phyloP scores from a whole-genome alignment of 148 eudicot species.

The Silene conica region DNA sequence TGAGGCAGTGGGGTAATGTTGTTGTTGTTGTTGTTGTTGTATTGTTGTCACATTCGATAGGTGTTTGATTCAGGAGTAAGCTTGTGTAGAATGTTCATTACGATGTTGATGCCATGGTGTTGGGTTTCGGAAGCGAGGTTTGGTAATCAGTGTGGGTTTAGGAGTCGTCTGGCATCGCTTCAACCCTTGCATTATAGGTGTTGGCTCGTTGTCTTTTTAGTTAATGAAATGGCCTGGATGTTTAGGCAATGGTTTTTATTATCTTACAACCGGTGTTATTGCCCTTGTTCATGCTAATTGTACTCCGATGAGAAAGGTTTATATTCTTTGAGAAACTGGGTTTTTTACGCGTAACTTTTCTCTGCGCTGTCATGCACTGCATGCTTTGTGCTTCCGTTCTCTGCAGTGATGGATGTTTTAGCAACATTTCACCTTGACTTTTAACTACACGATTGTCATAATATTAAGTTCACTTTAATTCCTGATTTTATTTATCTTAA shows the following conservation, averaged over 20 bases:
- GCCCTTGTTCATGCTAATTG: neutral
- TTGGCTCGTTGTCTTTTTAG: neutral
- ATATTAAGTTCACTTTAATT: neutral
- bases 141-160: no score
- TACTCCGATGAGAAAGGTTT: neutral
- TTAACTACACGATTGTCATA: neutral
- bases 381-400: neutral
- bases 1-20: no score
- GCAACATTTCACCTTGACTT: neutral
- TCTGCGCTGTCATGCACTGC: neutral
- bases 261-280: neutral
- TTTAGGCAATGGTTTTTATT: neutral
- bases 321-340: neutral
- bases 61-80: neutral
- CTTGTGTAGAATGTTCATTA: neutral
- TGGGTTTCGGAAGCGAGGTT: neutral
- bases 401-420: slow-evolving; percentile 1
- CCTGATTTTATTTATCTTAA: neutral
- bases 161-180: neutral
- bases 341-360: neutral
- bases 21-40: no score
- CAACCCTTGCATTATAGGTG: neutral
- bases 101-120: neutral
- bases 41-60: neutral
- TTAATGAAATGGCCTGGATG: neutral